Percentiles rank a stretch among this genome's conserved stretches.
These are phyloP conservation scores for Fusarium falciforme DNA, from an alignment of 2,329 filamentous ascomycete species.

Conservation along the genomic window DNA sequence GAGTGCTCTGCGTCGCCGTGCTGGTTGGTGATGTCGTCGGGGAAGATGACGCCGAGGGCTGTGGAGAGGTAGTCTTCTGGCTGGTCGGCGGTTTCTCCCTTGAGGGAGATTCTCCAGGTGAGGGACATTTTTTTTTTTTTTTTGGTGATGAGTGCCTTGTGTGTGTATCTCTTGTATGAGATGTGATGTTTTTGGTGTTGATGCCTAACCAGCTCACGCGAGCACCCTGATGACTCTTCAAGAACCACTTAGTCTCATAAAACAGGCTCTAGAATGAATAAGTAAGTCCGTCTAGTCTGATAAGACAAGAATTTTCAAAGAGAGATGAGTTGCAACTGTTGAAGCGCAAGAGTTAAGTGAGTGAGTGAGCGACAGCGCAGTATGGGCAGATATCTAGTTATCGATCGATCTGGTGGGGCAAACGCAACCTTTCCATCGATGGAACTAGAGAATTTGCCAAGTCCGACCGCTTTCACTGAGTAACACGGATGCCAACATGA, in stretches of 20 bases:
- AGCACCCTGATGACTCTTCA: neutral
- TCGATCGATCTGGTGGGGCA: neutral
- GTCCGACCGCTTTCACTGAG: slow-evolving; percentile 19
- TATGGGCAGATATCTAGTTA: neutral
- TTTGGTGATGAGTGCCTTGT: neutral
- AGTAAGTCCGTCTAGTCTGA: neutral
- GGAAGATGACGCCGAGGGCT: slow-evolving; percentile 73
- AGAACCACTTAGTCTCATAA: slow-evolving; percentile 15
- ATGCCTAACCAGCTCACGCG: slow-evolving; percentile 6
- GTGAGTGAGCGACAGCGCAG: neutral
- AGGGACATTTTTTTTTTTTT: slow-evolving; percentile 56
- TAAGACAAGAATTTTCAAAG: neutral
- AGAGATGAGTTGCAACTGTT: neutral
- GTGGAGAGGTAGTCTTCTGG: slow-evolving; percentile 70
- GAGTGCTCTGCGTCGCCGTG: slow-evolving; percentile 71
- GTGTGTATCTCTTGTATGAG: neutral
- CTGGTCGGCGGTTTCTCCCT: slow-evolving; percentile 41
- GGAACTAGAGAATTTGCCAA: slow-evolving; percentile 27
- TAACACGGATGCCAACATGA: neutral
- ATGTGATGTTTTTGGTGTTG: slow-evolving; percentile 1
- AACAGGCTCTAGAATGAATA: no score
- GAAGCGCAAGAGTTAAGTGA: neutral
- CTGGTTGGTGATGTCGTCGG: slow-evolving; percentile 73
- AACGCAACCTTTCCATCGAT: neutral
- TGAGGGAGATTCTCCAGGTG: slow-evolving; percentile 47